Evolutionary conservation across 2,329 filamentous ascomycete genomes (phyloP).

Genomic region (Tothia fuscella): DNA sequence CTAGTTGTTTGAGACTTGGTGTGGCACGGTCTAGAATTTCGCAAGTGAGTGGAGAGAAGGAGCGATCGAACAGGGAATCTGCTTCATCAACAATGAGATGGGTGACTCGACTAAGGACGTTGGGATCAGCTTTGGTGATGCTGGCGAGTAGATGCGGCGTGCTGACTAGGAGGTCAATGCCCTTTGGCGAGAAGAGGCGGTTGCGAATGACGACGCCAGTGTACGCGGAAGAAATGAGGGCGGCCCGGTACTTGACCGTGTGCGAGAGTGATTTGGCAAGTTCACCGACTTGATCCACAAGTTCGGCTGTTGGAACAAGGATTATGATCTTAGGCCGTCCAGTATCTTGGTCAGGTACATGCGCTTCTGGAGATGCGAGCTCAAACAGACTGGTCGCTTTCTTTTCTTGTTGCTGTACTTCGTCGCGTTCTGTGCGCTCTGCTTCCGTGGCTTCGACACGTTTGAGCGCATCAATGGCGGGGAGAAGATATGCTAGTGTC

Average conservation of each 20-base stretch:
- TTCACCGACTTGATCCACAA: conserved; percentile 74
- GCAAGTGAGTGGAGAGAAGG: conserved; percentile 74
- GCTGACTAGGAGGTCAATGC: conserved; percentile 74
- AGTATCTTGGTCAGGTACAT: conserved; percentile 59
- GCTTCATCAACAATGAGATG: conserved; percentile 92
- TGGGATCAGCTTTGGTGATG: conserved; percentile 80
- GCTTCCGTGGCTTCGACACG: conserved; percentile 47
- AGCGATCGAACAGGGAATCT: conserved; percentile 87
- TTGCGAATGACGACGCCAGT: conserved; percentile 70
- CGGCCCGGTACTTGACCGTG: conserved; percentile 73
- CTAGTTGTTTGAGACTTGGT: conserved; percentile 71
- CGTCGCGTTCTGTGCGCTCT: conserved; percentile 37
- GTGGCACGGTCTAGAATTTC: conserved; percentile 69
- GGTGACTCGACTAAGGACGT: conserved; percentile 80
- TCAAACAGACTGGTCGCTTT: conserved; percentile 42
- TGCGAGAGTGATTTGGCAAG: conserved; percentile 78
- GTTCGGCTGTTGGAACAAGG: conserved; percentile 81
- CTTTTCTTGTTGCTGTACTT: conserved; percentile 16
- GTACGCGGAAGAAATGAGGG: conserved; percentile 67
- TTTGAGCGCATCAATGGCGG: conserved; percentile 77
- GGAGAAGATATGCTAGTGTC: conserved; percentile 83
- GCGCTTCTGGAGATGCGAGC: conserved; percentile 41
- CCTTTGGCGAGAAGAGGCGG: conserved; percentile 66
- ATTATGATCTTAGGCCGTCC: conserved; percentile 75
- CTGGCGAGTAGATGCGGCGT: conserved; percentile 84